Percentiles rank a stretch among this genome's conserved stretches.
Conservation (phyloP, 371 early-diverging fungal species). For the Apophysomyces sp. region DNA sequence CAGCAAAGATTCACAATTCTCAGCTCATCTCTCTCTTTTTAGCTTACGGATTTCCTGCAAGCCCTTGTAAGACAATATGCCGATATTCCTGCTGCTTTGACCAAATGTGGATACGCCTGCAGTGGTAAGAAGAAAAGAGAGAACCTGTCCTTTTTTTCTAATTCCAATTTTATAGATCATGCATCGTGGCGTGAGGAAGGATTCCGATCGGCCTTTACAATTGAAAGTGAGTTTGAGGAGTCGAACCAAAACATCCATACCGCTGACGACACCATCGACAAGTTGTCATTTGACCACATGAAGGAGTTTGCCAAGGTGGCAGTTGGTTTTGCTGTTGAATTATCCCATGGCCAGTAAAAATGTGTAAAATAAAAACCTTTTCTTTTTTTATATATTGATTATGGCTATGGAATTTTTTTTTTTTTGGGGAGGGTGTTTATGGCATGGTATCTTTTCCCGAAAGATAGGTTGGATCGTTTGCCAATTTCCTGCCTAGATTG, state of each 20-base stretch:
- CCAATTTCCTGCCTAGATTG: constrained; percentile 57
- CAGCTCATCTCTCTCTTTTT: neutral
- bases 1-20: neutral
- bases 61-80: constrained; percentile 50
- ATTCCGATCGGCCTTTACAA: constrained; percentile 83
- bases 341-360: constrained; percentile 40
- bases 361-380: too few species aligned
- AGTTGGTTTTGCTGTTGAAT: constrained; percentile 84
- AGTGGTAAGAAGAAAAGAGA: constrained; percentile 26
- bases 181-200: constrained; percentile 89
- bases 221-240: constrained; percentile 76
- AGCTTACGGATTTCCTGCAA: constrained; percentile 65
- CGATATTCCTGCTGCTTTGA: constrained; percentile 51
- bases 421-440: neutral
- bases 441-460: constrained; percentile 23
- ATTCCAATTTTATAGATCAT: constrained; percentile 66
- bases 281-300: constrained; percentile 85
- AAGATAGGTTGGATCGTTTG: constrained; percentile 54
- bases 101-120: constrained; percentile 73
- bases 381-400: too few species aligned
- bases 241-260: constrained; percentile 77
- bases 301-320: constrained; percentile 81
- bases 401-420: too few species aligned
- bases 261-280: constrained; percentile 64
- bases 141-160: constrained; percentile 26